These are phyloP conservation scores for Phyllosticta paracitricarpa DNA, from an alignment of 2,329 filamentous ascomycete species.

Conservation along the genomic window DNA sequence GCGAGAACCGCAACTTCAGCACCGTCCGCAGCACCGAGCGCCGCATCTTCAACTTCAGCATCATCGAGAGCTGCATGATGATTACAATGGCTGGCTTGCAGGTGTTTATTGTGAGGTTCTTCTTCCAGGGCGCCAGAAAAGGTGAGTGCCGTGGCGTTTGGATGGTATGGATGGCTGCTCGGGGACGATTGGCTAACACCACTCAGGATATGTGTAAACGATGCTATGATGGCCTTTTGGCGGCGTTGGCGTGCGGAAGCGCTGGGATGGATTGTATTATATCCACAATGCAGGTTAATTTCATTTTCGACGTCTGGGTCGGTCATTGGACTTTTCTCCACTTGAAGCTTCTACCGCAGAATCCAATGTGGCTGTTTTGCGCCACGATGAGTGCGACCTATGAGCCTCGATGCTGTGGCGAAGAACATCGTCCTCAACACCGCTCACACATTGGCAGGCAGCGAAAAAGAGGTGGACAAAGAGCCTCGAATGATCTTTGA, in stretches of 20 bases:
- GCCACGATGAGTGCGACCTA: no score
- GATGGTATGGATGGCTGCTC: not conserved
- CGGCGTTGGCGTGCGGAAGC: not conserved
- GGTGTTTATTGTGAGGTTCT: conserved; percentile 96
- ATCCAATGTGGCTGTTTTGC: not conserved
- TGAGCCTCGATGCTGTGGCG: no score
- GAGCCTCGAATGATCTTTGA: no score
- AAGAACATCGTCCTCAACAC: no score
- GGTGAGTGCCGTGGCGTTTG: conserved; percentile 33
- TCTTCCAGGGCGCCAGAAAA: conserved; percentile 83
- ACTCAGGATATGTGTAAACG: not conserved
- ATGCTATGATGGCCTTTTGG: not conserved
- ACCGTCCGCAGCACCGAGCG: conserved; percentile 93
- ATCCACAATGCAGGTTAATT: not conserved
- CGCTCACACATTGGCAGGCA: no score
- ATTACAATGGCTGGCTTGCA: conserved; percentile 91
- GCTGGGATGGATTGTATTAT: not conserved
- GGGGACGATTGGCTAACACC: not conserved
- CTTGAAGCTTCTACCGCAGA: not conserved
- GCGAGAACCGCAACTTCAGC: conserved; percentile 98
- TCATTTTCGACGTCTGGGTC: not conserved
- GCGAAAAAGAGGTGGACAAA: no score
- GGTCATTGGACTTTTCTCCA: not conserved
- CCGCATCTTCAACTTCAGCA: conserved; percentile 93
- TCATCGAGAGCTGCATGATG: conserved; percentile 87